Conservation (phyloP, 192 early-diverging fungal species). For the Umbelopsis sp. region DNA sequence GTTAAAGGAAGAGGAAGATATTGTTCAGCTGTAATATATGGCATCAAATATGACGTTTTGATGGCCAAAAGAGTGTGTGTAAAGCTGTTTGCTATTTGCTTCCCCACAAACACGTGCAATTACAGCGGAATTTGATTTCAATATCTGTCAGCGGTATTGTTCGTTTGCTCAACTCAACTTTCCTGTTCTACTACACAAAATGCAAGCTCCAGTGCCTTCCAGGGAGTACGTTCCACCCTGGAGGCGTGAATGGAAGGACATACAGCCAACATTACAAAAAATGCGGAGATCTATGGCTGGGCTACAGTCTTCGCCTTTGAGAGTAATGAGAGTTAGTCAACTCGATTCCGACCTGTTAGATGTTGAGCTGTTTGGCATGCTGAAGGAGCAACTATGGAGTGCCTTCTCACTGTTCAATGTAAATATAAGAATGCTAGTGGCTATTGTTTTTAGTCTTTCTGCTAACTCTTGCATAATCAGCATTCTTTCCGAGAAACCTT, state of each 20-base stretch:
- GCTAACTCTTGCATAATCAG: slow-evolving; percentile 32
- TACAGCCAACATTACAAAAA: slow-evolving; percentile 50
- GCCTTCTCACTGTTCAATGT: slow-evolving; percentile 74
- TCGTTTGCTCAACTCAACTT: neutral
- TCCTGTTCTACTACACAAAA: neutral
- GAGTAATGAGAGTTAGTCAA: slow-evolving; percentile 79
- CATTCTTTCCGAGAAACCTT: slow-evolving; percentile 60
- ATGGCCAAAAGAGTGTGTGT: too few relatives aligned
- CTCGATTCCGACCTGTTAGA: slow-evolving; percentile 86
- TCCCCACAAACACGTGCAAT: slow-evolving; percentile 22
- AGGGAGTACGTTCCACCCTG: slow-evolving; percentile 40
- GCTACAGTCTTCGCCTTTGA: slow-evolving; percentile 53
- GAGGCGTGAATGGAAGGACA: slow-evolving; percentile 52
- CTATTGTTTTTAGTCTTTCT: neutral
- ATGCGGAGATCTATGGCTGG: slow-evolving; percentile 54
- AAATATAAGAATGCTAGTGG: neutral
- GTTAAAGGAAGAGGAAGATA: neutral
- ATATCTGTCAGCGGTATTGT: slow-evolving; percentile 16
- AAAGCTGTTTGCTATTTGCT: neutral
- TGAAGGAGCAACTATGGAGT: slow-evolving; percentile 76
- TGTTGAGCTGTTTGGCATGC: slow-evolving; percentile 69
- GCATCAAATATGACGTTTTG: too few relatives aligned
- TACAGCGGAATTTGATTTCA: slow-evolving; percentile 1
- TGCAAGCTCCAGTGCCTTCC: slow-evolving; percentile 11
- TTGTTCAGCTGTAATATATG: neutral